Evolutionary conservation across 495 filamentous ascomycete genomes (phyloP), one percentile per base, ranked within the genome.

Genomic region (Margaritispora aquatica): DNA sequence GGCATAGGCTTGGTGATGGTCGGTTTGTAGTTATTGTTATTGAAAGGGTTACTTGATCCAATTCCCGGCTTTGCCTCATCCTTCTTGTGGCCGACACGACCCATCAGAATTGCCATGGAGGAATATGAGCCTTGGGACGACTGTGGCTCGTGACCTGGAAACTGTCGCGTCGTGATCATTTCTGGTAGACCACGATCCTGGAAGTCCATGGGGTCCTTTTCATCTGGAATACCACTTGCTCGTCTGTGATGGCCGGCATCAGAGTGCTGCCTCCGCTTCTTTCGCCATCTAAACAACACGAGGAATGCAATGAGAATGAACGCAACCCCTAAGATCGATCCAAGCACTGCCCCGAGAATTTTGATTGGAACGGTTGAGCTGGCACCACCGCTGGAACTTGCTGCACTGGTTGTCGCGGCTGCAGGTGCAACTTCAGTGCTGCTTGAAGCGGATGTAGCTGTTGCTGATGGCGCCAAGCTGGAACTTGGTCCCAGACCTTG

Each of bases 261-360:
- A 15, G 66, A 11, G 60, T 75, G 71, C 7, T 67, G 68, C 60
- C 80, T 77, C 55, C 68, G 65, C 61, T 69, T 76, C 47, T 63
- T 71, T 55, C 78, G 75, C 58, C 84, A 85, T 64, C 84, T 80
- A 11, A 98, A 71, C 26, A 88, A 75, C 50, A 92, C 73, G 17
- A 96, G 77, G 2, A 89, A 61, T 9, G 85, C 56, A 11, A 87
- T 74, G n/a, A 97, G 71, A 10, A 97, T 69, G 1, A 86, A 70
- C 17, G 82, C 85, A 50, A 88, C 70, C 1, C 87, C 91, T 55
- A 90, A 79, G 22, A 96, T 80, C 17, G 84, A 83, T 2, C 92
- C 91, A 0, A 98, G 79, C 1, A 88, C 87, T 38, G 86, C 87
- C 50, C 88, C 91, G 0, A 98, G 80, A 29, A 96, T 86, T 19